A percentile compares a stretch with the other conserved stretches of the same genome.
These are phyloP conservation scores for Antitrichia curtipendula DNA, from an alignment of 225 moss, liverwort and hornwort species.

Conservation along the genomic window DNA sequence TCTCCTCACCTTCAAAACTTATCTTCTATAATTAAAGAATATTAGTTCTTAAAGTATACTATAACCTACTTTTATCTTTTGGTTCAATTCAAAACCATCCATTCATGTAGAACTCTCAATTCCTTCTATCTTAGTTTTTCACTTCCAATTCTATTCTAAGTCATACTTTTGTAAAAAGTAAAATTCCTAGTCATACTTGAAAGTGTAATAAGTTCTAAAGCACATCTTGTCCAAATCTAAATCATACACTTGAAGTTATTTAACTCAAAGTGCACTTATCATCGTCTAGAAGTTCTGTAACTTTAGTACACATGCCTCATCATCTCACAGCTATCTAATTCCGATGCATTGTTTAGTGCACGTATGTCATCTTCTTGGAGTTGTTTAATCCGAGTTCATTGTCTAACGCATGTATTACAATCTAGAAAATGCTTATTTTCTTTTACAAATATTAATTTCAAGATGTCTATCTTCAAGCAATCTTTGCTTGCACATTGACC, in stretches of 20 bases:
- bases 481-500: not conserved
- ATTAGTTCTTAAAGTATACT: not conserved
- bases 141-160: accelerated
- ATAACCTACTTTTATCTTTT: not conserved
- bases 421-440: accelerated
- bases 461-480: not conserved
- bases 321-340: accelerated
- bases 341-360: not conserved
- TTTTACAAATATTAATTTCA: not conserved
- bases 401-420: not conserved
- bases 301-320: not conserved
- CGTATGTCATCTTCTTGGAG: not conserved
- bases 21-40: too few relatives aligned
- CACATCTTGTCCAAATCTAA: not conserved
- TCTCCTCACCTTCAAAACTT: accelerated
- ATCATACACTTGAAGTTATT: not conserved
- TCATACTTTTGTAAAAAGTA: accelerated
- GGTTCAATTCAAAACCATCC: accelerated
- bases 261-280: not conserved
- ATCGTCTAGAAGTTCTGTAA: not conserved
- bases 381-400: not conserved
- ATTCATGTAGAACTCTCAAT: too few relatives aligned
- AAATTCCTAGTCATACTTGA: accelerated
- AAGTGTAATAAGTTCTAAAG: too few relatives aligned
- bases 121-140: not conserved